A percentile compares a stretch with the other conserved stretches of the same genome.
phyloP scores from a whole-genome alignment of 192 early-diverging fungal species.

The Phycomyces blakesleeanus region DNA sequence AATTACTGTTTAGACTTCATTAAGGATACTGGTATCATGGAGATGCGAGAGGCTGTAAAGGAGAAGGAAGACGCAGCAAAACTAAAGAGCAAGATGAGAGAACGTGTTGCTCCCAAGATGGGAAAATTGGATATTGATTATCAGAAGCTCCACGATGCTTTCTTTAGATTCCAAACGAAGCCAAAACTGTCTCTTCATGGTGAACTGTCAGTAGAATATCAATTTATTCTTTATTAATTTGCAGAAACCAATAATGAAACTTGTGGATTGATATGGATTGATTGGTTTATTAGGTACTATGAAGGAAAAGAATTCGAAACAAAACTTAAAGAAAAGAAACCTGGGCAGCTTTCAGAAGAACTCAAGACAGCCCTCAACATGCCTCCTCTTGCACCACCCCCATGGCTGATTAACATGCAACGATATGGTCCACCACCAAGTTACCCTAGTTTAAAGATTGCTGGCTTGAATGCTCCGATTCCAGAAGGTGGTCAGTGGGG shows the following conservation, averaged over 20 bases:
- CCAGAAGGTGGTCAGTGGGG: slow-evolving; percentile 98
- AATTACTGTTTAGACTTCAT: slow-evolving; percentile 76
- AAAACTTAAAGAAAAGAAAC: slow-evolving; percentile 81
- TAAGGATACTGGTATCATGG: slow-evolving; percentile 96
- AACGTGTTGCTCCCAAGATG: slow-evolving; percentile 91
- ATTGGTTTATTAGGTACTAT: slow-evolving; percentile 79
- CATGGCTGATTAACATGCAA: slow-evolving; percentile 99
- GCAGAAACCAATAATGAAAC: too few relatives aligned
- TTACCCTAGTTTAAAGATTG: slow-evolving; percentile 87
- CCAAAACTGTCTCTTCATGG: slow-evolving; percentile 72
- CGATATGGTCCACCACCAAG: slow-evolving; percentile 92
- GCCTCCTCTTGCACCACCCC: slow-evolving; percentile 88
- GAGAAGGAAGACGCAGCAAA: slow-evolving; percentile 83
- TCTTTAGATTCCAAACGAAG: slow-evolving; percentile 92
- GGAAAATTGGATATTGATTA: slow-evolving; percentile 96
- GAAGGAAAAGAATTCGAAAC: slow-evolving; percentile 97
- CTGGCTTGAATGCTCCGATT: slow-evolving; percentile 95
- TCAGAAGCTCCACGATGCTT: slow-evolving; percentile 95
- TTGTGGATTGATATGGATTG: not conserved
- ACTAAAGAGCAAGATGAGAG: slow-evolving; percentile 81
- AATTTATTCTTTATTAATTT: not conserved
- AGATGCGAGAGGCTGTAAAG: slow-evolving; percentile 84
- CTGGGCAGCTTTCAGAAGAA: slow-evolving; percentile 83
- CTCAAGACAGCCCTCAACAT: slow-evolving; percentile 85
- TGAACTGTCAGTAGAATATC: slow-evolving; percentile 61